phyloP scores from a whole-genome alignment of 2,329 filamentous ascomycete species.

The Blastomyces gilchristii region DNA sequence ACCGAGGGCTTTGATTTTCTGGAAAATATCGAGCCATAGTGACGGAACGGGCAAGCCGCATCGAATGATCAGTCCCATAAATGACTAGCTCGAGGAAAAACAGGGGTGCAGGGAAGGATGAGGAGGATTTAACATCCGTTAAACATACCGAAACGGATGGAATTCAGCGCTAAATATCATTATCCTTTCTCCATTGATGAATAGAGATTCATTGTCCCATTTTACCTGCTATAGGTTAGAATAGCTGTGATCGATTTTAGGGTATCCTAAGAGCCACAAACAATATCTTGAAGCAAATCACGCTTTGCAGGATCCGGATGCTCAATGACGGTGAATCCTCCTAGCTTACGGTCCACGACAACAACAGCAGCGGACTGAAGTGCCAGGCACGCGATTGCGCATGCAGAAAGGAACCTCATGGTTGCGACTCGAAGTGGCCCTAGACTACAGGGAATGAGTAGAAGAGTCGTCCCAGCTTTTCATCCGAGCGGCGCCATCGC shows the following conservation, averaged over 20 bases:
- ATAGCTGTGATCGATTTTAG: neutral
- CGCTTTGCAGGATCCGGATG: slow-evolving; percentile 34
- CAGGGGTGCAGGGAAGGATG: neutral
- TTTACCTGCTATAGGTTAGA: slow-evolving; percentile 40
- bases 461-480: neutral
- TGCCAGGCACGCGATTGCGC: slow-evolving; percentile 31
- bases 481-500: no score
- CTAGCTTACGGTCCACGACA: slow-evolving; percentile 37
- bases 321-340: slow-evolving; percentile 38
- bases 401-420: slow-evolving; percentile 33
- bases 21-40: slow-evolving; percentile 62
- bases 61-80: slow-evolving; percentile 8
- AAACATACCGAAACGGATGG: slow-evolving; percentile 51
- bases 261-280: slow-evolving; percentile 25
- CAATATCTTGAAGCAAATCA: slow-evolving; percentile 46
- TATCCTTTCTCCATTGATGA: slow-evolving; percentile 57
- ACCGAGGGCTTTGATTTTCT: slow-evolving; percentile 72
- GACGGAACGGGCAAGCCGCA: slow-evolving; percentile 48
- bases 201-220: slow-evolving; percentile 63
- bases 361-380: slow-evolving; percentile 34
- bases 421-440: neutral
- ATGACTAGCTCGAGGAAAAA: neutral
- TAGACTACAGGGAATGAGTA: neutral
- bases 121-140: no score
- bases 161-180: slow-evolving; percentile 66